Evolutionary conservation across 306 rosid genomes (phyloP).

Genomic region (Begonia fuchsioides): DNA sequence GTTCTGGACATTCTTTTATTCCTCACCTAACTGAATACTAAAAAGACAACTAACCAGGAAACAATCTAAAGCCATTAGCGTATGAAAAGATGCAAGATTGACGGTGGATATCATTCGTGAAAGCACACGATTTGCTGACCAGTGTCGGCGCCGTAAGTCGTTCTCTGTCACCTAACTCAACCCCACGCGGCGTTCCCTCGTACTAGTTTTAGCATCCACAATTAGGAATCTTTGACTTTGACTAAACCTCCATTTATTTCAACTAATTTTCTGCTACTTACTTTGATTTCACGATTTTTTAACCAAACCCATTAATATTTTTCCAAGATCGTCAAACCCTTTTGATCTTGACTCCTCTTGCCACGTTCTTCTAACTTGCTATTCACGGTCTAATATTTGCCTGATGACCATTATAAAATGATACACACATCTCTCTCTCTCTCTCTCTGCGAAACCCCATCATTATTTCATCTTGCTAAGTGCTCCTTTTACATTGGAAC

Average conservation of each 20-base stretch:
- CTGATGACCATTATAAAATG: constrained; percentile 4
- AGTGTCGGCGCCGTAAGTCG: constrained; percentile 22
- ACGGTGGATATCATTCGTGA: constrained; percentile 13
- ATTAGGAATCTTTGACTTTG: constrained; percentile 1
- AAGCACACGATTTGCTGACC: constrained; percentile 5
- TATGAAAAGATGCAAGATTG: constrained; percentile 2
- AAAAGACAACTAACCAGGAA: background rate
- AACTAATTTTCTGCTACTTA: constrained; percentile 3
- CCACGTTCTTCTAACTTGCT: background rate
- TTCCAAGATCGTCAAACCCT: background rate
- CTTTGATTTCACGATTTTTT: background rate
- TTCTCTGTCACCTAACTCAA: constrained; percentile 9
- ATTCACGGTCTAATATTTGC: too few species aligned
- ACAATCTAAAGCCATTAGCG: background rate
- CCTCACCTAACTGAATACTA: too few species aligned
- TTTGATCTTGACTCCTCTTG: constrained; percentile 16
- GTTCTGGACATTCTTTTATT: too few species aligned
- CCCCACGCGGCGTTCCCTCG: constrained; percentile 24
- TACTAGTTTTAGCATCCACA: background rate
- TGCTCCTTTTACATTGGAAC: too few species aligned
- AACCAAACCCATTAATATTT: too few species aligned
- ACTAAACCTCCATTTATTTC: background rate
- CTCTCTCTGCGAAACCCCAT: background rate
- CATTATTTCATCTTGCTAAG: background rate
- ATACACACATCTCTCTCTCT: constrained; percentile 5